Conservation (phyloP, 2,329 filamentous ascomycete species). For the Phyllosticta citribraziliensis region DNA sequence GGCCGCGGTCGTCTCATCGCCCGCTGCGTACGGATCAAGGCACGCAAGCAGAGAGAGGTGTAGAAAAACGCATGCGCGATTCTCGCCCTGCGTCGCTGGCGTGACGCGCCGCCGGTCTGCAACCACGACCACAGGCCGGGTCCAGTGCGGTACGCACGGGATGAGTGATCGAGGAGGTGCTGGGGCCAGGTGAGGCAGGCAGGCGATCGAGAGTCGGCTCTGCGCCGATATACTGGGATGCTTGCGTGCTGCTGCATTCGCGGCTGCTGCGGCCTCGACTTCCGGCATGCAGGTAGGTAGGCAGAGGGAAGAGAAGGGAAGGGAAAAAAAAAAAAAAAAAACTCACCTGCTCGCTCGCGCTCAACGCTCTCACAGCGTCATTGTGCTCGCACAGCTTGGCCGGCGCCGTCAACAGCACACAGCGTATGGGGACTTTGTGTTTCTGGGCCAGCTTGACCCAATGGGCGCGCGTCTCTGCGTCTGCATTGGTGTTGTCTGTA, state of each 20-base stretch:
- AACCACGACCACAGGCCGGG: background rate
- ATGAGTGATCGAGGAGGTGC: background rate
- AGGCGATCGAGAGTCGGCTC: background rate
- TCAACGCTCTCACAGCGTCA: conserved; percentile 67
- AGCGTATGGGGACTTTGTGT: conserved; percentile 65
- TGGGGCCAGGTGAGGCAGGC: background rate
- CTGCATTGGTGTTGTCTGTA: conserved; percentile 90
- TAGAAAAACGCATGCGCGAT: background rate
- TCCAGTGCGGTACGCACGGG: background rate
- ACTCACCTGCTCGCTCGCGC: conserved; percentile 16
- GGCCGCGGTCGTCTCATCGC: background rate
- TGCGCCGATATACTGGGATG: background rate
- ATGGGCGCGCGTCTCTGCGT: conserved; percentile 62
- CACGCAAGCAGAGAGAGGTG: background rate
- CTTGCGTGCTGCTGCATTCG: background rate
- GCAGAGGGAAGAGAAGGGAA: background rate
- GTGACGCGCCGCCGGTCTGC: background rate
- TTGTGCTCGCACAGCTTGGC: conserved; percentile 72
- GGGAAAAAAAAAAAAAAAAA: background rate
- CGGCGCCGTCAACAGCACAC: conserved; percentile 72
- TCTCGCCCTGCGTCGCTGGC: background rate
- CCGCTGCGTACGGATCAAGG: background rate
- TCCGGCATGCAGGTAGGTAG: background rate
- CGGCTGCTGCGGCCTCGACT: background rate
- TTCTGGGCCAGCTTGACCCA: conserved; percentile 70